phyloP scores from a whole-genome alignment of 208 protist species.

The Wallacemonas sp. region DNA sequence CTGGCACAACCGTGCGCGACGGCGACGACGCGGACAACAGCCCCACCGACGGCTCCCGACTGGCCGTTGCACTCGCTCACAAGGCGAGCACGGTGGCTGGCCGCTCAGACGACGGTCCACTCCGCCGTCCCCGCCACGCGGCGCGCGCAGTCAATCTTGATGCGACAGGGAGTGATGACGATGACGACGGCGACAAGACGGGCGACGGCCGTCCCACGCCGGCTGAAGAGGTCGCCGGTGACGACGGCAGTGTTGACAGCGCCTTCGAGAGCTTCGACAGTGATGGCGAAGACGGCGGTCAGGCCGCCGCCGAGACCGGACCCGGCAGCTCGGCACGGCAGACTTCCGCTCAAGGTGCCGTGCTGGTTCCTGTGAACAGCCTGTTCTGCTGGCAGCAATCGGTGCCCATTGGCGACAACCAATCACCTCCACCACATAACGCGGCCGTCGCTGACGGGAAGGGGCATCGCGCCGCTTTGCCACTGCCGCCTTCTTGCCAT shows the following conservation, averaged over 20 bases:
- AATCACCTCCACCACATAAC: no score
- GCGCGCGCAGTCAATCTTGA: not conserved
- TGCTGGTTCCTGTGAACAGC: not conserved
- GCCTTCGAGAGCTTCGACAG: not conserved
- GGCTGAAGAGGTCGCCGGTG: not conserved
- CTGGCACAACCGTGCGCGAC: no score
- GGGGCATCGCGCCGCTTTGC: no score
- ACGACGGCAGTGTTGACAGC: not conserved
- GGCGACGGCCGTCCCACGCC: not conserved
- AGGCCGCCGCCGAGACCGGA: no score
- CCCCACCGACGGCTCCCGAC: no score
- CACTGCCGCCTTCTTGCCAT: not conserved
- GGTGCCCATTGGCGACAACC: no score
- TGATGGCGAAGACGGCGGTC: not conserved
- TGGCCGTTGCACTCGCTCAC: no score
- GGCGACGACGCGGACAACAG: no score
- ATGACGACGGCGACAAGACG: not conserved
- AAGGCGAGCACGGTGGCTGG: slow-evolving; percentile 5
- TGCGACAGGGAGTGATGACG: not conserved
- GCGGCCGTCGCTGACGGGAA: no score
- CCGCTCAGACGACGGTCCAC: not conserved
- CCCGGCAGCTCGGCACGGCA: no score
- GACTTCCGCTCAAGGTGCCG: not conserved
- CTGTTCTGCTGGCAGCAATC: slow-evolving; percentile 1
- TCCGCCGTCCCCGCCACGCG: not conserved